phyloP scores from a whole-genome alignment of 2,329 filamentous ascomycete genomes.

The Volutella citrinella region DNA sequence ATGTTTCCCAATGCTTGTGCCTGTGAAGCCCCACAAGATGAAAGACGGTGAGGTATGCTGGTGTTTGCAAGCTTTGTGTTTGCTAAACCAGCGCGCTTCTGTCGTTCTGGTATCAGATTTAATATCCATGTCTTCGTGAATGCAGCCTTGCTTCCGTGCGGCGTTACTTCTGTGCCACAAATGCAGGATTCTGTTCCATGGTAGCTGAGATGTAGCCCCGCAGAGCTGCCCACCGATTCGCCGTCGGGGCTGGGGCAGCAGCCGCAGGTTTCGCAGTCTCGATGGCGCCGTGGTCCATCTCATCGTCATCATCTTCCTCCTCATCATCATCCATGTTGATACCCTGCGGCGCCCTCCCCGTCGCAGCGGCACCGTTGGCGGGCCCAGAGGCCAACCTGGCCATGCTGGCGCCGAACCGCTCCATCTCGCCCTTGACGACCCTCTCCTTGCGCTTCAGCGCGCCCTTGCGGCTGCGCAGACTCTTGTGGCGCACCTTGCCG shows the following conservation, averaged over 20 bases:
- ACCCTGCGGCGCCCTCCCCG: constrained; percentile 6
- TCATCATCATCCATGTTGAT: constrained; percentile 6
- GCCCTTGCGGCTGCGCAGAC: constrained; percentile 70
- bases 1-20: no score
- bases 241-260: constrained; percentile 35
- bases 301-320: constrained; percentile 12
- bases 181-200: constrained; percentile 85
- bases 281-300: constrained; percentile 3
- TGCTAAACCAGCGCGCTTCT: no score
- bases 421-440: constrained; percentile 75
- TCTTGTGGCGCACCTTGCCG: constrained; percentile 70
- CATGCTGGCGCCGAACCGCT: constrained; percentile 80
- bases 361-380: constrained; percentile 13
- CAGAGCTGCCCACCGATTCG: constrained; percentile 74
- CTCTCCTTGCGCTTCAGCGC: constrained; percentile 81
- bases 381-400: constrained; percentile 61
- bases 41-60: no score
- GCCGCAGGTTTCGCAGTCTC: constrained; percentile 10
- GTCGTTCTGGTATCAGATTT: no score
- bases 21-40: no score
- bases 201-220: constrained; percentile 81
- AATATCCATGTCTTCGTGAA: no score
- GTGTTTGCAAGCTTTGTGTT: no score
- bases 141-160: no score
- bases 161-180: constrained; percentile 40